Conservation (phyloP, 2,329 filamentous ascomycete species). For the Clarireedia paspali region DNA sequence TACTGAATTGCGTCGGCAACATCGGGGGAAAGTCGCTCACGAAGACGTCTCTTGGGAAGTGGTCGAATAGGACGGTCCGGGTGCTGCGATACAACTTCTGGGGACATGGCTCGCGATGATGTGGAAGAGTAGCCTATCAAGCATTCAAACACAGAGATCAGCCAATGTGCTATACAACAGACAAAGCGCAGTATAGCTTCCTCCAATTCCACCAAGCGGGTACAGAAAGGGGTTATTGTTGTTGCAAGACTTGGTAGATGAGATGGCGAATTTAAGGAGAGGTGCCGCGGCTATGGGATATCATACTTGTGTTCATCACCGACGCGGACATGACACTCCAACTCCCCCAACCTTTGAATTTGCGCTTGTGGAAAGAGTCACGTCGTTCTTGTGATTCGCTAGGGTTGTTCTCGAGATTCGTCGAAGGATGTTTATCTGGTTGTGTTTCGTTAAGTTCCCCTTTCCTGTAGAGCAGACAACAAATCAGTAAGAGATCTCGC, state of each 20-base stretch:
- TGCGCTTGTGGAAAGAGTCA: not conserved
- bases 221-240: not conserved
- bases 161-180: slow-evolving; percentile 8
- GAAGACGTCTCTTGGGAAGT: slow-evolving; percentile 79
- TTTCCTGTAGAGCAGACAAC: slow-evolving; percentile 5
- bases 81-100: slow-evolving; percentile 74
- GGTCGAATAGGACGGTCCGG: slow-evolving; percentile 90
- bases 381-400: not conserved
- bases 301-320: slow-evolving; percentile 11
- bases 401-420: slow-evolving; percentile 1
- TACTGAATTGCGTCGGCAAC: slow-evolving; percentile 76
- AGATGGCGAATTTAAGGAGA: not conserved
- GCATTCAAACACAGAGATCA: slow-evolving; percentile 11
- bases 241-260: not conserved
- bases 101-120: slow-evolving; percentile 45
- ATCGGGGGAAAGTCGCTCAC: slow-evolving; percentile 80
- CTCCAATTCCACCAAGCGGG: not conserved
- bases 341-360: slow-evolving; percentile 5
- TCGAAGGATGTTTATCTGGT: not conserved
- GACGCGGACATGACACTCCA: slow-evolving; percentile 7
- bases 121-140: slow-evolving; percentile 26
- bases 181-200: slow-evolving; percentile 7
- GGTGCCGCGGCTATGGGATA: slow-evolving; percentile 5
- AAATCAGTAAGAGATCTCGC: slow-evolving; percentile 5
- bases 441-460: not conserved